Evolutionary conservation across 768 basidiomycete genomes (phyloP).

Genomic region (Boletus reticuloceps): DNA sequence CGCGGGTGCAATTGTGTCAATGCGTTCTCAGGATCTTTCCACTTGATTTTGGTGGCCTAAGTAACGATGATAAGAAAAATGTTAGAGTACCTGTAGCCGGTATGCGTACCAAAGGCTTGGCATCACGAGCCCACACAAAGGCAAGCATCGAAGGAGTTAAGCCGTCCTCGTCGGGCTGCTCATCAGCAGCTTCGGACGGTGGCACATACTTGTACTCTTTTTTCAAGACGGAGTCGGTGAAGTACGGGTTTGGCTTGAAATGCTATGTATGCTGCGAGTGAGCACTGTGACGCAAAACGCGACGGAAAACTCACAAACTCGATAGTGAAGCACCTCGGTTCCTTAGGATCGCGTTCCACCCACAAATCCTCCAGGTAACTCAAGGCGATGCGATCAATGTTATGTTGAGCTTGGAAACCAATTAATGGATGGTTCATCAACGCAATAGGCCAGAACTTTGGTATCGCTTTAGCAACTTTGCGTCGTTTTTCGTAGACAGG

Average conservation of each 20-base stretch:
- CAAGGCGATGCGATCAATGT: constrained; percentile 76
- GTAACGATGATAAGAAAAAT: not conserved
- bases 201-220: constrained; percentile 78
- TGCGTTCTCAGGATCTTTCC: constrained; percentile 78
- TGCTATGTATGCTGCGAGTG: constrained; percentile 46
- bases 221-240: constrained; percentile 69
- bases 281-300: constrained; percentile 1
- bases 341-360: constrained; percentile 68
- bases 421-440: constrained; percentile 70
- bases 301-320: constrained; percentile 71
- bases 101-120: constrained; percentile 57
- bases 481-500: constrained; percentile 74
- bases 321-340: constrained; percentile 79
- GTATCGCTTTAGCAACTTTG: constrained; percentile 58
- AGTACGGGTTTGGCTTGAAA: constrained; percentile 87
- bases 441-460: constrained; percentile 85
- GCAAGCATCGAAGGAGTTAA: constrained; percentile 75
- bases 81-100: not conserved
- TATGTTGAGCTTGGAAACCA: constrained; percentile 65
- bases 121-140: constrained; percentile 79
- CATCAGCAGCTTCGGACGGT: constrained; percentile 48
- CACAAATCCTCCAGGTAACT: constrained; percentile 84
- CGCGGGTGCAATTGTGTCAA: constrained; percentile 78
- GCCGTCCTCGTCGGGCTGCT: constrained; percentile 69
- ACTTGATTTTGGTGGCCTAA: constrained; percentile 68